Base-by-base conservation (phyloP, 2,329 filamentous ascomycete genomes). In the Bipolaris victoriae region DNA sequence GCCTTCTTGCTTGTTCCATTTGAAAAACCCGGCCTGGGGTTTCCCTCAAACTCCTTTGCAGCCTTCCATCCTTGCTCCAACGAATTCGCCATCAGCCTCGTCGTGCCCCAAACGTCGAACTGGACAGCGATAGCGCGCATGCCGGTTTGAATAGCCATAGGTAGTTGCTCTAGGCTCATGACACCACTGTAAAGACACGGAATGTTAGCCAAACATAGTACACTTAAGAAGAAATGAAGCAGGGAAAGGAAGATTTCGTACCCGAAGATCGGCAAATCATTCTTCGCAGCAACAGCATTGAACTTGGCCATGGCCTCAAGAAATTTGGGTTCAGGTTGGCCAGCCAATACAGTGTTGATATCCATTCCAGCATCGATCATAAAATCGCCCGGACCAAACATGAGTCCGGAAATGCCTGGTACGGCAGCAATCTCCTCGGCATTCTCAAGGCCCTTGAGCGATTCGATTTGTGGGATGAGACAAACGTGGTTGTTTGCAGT, bases 391-490 rank as follows among this genome's bases (percentile, higher is more conserved):
- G 62, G 65, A 1, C 65, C 67, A 44, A 70, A 70, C 68, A 71
- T 70, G n/a, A 71, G 40, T 9, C 57, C 67, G 3, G 60, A 49
- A 2, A 71, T 55, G n/a, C 68, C 69, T 3, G 57, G 58, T 2
- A 70, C 66, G 5, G 65, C 66, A n/a, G 68, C 66, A 39, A 69
- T 71, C 33, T 68, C 66, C 3, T 71, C 62, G 5, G 50, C 52
- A n/a, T 70, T 70, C 48, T 65, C 67, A 7, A 71, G 36, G 1
- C 69, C 69, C 43, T 67, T 66, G 3, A 69, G 50, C 0, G 64
- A 65, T 52, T 71, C 69, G 47, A 71, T 65, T 43, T 71, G 69
- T 0, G 67, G 64, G 33, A 70, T 69, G 31, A 70, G 57, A 24
- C 65, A 68, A 5, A 69, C 37, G 52, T 70, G 69, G 33, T 67